These are phyloP conservation scores for Mucuna pruriens DNA, from an alignment of 306 rosid species.

Conservation along the genomic window DNA sequence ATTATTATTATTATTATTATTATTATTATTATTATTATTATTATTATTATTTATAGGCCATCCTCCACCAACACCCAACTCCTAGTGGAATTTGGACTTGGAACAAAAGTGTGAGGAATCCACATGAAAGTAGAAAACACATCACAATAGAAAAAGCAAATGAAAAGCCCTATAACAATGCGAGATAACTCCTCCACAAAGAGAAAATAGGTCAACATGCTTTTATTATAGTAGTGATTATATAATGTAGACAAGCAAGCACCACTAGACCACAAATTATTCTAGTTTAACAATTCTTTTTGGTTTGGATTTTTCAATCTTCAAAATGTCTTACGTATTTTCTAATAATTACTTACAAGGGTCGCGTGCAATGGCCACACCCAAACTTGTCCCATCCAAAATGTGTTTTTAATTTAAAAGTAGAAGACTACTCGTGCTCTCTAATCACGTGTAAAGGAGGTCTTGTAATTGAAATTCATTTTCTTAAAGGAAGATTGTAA, in stretches of 20 bases:
- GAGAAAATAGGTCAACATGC: constrained; percentile 43
- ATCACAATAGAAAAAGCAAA: constrained; percentile 31
- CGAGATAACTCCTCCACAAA: constrained; percentile 45
- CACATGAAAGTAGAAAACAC: constrained; percentile 40
- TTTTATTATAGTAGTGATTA: constrained; percentile 35
- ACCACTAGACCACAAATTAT: constrained; percentile 43
- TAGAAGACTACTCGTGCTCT: constrained; percentile 44
- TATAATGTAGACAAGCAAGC: constrained; percentile 49
- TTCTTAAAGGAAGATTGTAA: constrained; percentile 28
- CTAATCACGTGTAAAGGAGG: constrained; percentile 40
- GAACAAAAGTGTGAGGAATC: constrained; percentile 45
- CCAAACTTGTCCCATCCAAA: constrained; percentile 41
- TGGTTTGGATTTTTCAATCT: constrained; percentile 46
- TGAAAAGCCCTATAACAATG: constrained; percentile 26
- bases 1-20: not conserved
- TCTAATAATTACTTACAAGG: constrained; percentile 40
- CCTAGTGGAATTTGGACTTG: constrained; percentile 50
- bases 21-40: not conserved
- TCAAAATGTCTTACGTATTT: constrained; percentile 25
- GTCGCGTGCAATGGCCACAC: constrained; percentile 55
- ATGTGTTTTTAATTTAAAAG: constrained; percentile 44
- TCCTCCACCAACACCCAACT: constrained; percentile 44
- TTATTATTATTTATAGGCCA: constrained; percentile 20
- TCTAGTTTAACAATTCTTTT: constrained; percentile 38
- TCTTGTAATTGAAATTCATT: constrained; percentile 40